A percentile compares a stretch with the other conserved stretches of the same genome.
Evolutionary conservation across 2,329 filamentous ascomycete species (phyloP).

Genomic region (Rhynchosporium agropyri): DNA sequence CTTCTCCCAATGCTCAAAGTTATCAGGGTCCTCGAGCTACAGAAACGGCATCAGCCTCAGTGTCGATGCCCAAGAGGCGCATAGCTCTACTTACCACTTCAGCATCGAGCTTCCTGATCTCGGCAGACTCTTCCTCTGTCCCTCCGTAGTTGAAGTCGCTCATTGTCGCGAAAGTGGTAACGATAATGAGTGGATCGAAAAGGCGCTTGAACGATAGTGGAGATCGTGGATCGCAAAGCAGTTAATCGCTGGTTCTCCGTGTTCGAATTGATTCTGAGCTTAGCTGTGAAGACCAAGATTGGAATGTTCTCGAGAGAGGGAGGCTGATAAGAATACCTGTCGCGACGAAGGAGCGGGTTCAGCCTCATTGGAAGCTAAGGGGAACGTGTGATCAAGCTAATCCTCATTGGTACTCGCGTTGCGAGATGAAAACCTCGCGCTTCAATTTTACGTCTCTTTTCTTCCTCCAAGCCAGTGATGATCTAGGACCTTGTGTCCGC

Average conservation of each 20-base stretch:
- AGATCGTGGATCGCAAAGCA: not conserved
- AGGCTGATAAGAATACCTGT: constrained; percentile 6
- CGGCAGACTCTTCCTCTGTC: constrained; percentile 78
- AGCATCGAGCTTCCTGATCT: constrained; percentile 76
- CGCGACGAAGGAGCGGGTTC: constrained; percentile 17
- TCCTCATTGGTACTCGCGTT: not conserved
- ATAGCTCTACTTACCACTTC: constrained; percentile 68
- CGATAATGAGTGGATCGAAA: constrained; percentile 9
- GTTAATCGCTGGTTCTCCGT: not conserved
- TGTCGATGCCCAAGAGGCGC: not conserved
- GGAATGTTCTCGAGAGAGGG: constrained; percentile 6
- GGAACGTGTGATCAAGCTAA: not conserved
- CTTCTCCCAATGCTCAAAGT: constrained; percentile 94
- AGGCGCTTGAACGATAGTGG: not conserved
- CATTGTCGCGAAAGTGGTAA: constrained; percentile 50
- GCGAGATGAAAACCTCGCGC: constrained; percentile 7
- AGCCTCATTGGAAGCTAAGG: constrained; percentile 23
- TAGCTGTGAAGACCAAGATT: not conserved
- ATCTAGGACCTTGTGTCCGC: constrained; percentile 53
- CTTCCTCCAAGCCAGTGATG: constrained; percentile 56
- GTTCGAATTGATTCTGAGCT: not conserved
- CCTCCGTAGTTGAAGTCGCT: constrained; percentile 74
- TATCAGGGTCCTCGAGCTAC: constrained; percentile 69
- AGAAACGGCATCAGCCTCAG: constrained; percentile 24
- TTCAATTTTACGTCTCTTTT: not conserved